Conservation (phyloP, 2,329 filamentous ascomycete species). For the Elsinoe fawcettii region DNA sequence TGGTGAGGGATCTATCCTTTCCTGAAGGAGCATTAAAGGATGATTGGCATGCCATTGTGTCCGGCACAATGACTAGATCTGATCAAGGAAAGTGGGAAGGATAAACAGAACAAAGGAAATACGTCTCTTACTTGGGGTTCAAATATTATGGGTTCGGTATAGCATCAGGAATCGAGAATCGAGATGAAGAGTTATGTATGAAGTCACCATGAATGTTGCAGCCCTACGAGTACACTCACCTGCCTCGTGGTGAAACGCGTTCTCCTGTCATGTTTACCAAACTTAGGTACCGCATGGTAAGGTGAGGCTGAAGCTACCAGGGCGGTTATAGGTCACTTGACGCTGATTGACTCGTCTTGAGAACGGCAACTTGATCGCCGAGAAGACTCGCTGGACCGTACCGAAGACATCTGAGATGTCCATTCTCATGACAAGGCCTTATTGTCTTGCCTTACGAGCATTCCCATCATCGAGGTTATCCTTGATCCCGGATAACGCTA, state of each 20-base stretch:
- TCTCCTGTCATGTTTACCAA: constrained; percentile 5
- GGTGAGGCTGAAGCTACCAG: constrained; percentile 7
- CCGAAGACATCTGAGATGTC: neutral
- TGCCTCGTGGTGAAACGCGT: constrained; percentile 14
- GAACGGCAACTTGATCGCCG: constrained; percentile 3
- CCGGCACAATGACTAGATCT: neutral
- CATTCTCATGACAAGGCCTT: neutral
- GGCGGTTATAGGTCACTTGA: neutral
- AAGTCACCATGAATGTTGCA: constrained; percentile 8
- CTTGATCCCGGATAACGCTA: neutral
- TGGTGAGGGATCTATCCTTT: constrained; percentile 7
- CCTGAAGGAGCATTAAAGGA: constrained; percentile 10
- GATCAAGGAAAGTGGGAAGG: neutral
- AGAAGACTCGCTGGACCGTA: neutral
- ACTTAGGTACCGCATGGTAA: neutral
- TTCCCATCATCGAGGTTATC: constrained; percentile 1
- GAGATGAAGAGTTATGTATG: constrained; percentile 9
- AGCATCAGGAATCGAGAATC: constrained; percentile 20
- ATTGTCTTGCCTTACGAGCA: neutral
- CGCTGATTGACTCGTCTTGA: neutral
- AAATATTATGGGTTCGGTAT: constrained; percentile 21
- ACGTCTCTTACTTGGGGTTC: constrained; percentile 6
- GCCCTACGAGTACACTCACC: constrained; percentile 5
- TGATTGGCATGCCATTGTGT: constrained; percentile 1
- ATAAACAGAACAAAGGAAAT: constrained; percentile 9